These are phyloP conservation scores for Juncus inflexus DNA, from an alignment of 176 grass and related monocot species.

Conservation along the genomic window DNA sequence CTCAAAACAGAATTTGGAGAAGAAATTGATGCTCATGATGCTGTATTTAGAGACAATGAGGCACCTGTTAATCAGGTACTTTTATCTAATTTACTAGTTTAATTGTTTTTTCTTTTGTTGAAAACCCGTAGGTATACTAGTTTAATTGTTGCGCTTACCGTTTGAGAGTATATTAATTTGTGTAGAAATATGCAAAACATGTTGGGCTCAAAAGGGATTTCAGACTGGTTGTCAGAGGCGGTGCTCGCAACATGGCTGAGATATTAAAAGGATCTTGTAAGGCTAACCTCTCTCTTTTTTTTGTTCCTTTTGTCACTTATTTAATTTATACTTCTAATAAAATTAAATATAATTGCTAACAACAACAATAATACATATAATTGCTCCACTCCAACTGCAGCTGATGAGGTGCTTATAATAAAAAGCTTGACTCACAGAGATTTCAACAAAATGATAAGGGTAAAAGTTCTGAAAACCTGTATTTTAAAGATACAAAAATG, in stretches of 20 bases:
- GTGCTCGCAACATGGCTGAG: constrained; percentile 87
- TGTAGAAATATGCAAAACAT: constrained; percentile 92
- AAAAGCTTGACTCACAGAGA: constrained; percentile 90
- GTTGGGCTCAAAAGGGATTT: constrained; percentile 96
- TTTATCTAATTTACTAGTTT: background rate
- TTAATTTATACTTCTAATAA: constrained; percentile 15
- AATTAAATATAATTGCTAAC: background rate
- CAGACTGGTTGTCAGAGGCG: constrained; percentile 86
- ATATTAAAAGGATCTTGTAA: constrained; percentile 98
- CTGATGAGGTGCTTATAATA: constrained; percentile 93
- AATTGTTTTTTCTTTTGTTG: background rate
- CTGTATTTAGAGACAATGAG: constrained; percentile 94
- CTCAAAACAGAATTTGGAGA: constrained; percentile 93
- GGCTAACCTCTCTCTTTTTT: constrained; percentile 41
- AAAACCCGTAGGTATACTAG: no score
- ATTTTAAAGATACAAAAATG: constrained; percentile 16
- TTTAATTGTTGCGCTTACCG: no score
- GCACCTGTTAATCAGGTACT: constrained; percentile 93
- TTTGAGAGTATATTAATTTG: constrained; percentile 12
- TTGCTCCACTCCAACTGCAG: constrained; percentile 44
- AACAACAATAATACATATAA: background rate
- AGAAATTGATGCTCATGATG: constrained; percentile 95
- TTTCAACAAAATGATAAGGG: constrained; percentile 83
- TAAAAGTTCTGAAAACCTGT: constrained; percentile 29
- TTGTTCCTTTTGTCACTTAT: constrained; percentile 18